phyloP scores from a whole-genome alignment of 768 basidiomycete genomes.

The Psilocybe azurescens region DNA sequence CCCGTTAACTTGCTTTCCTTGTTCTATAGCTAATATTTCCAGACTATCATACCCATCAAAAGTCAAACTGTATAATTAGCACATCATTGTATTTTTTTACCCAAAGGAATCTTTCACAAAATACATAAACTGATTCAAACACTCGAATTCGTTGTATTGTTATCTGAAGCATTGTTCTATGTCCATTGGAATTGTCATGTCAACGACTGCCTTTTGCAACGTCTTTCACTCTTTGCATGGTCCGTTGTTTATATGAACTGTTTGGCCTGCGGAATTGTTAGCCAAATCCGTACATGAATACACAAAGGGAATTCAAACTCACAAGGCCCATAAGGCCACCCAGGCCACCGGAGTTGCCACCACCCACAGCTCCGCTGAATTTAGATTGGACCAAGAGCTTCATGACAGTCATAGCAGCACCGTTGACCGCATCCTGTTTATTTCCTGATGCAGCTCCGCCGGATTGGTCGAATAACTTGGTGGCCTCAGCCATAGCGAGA shows the following conservation, averaged over 20 bases:
- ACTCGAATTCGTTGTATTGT: neutral
- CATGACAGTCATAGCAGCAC: slow-evolving; percentile 86
- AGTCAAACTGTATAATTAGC: slow-evolving; percentile 1
- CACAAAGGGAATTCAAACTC: slow-evolving; percentile 29
- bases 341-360: slow-evolving; percentile 74
- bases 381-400: slow-evolving; percentile 80
- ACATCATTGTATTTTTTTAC: slow-evolving; percentile 9
- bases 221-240: neutral
- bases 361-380: slow-evolving; percentile 56
- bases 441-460: slow-evolving; percentile 67
- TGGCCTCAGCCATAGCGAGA: slow-evolving; percentile 84
- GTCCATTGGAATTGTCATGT: neutral
- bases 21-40: neutral
- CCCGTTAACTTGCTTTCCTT: neutral
- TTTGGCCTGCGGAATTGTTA: slow-evolving; percentile 11
- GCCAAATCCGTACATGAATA: neutral
- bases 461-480: slow-evolving; percentile 74
- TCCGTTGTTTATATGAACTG: slow-evolving; percentile 12
- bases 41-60: neutral
- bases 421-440: slow-evolving; percentile 86
- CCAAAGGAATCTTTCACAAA: neutral
- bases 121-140: neutral
- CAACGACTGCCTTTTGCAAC: neutral
- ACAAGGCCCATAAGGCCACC: slow-evolving; percentile 66
- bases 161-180: neutral